Base-by-base conservation (phyloP, 805 yeast species). In the Candida arabinofermentans region DNA sequence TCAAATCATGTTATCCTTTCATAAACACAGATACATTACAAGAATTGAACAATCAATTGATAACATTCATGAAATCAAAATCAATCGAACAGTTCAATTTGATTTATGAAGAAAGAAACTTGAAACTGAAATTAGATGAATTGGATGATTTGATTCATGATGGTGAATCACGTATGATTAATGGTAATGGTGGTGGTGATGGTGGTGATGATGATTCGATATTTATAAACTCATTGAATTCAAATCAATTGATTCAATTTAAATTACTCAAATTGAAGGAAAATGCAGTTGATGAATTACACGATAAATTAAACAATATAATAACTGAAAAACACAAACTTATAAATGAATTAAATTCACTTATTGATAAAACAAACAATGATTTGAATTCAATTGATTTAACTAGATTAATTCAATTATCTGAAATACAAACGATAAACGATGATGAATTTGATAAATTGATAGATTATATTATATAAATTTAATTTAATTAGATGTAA, bases 91-190 rank as follows among this genome's bases (percentile, higher is more conserved):
- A 76, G 53, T 75, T 75, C 43, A 69, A 68, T 5, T 57, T 64
- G 37, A 74, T 77, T 1, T 75, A 70, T 52, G 47, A 58, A 10
- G 81, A 77, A 41, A 44, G 75, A 13, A 65, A 69, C 27, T 53
- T 77, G 19, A 65, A 72, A 46, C 37, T 27, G 16, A 74, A 70
- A 41, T 58, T 77, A 37, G 59, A 75, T 47, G 69, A 68, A 39
- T 57, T 77, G 36, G 83, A 77, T 51, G 71, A 69, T 41, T 58
- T 77, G 14, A 66, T 77, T 12, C 59, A 62, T 24, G 59, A 57
- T 10, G 79, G 79, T 23, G 38, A 44, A 35, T 37, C 35, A 18
- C 42, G 48, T 5, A 40, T 46, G 21, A 23, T 40, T 4, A 44
- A 47, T 19, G 40, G 34, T 4, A 50, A 54, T 4, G 26, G 38